phyloP scores from a whole-genome alignment of 768 basidiomycete species.

The Clitopilus passeckerianus region DNA sequence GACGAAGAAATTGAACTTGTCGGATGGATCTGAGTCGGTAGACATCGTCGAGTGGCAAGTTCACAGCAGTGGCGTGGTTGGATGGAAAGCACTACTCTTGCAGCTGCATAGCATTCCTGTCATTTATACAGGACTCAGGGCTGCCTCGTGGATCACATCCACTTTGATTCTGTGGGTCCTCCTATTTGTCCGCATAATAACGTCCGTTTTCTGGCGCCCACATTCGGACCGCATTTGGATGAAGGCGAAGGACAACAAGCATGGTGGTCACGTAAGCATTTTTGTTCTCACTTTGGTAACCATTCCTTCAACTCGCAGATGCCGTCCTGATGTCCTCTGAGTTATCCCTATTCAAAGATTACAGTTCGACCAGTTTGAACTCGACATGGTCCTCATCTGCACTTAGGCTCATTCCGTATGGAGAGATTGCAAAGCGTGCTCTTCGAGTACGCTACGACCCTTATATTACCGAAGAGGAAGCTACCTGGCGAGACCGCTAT shows the following conservation, averaged over 20 bases:
- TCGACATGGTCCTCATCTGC: neutral
- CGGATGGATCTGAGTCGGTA: neutral
- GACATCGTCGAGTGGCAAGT: neutral
- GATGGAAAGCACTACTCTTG: neutral
- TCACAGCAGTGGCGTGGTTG: neutral
- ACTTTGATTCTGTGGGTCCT: neutral
- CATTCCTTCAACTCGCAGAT: neutral
- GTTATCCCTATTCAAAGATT: neutral
- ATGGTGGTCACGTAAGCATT: neutral
- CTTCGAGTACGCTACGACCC: neutral
- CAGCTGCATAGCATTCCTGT: neutral
- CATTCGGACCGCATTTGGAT: neutral
- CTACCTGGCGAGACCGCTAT: slow-evolving; percentile 17
- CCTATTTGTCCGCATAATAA: neutral
- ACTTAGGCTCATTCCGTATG: neutral
- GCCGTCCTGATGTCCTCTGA: neutral
- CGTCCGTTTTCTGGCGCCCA: no score
- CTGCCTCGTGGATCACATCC: neutral
- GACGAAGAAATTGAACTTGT: slow-evolving; percentile 7
- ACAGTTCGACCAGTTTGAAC: neutral
- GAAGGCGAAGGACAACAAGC: neutral
- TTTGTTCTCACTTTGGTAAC: neutral
- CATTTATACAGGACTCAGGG: neutral
- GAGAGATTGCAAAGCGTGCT: neutral
- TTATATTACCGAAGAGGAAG: slow-evolving; percentile 4